Base-by-base conservation (phyloP, 2,329 filamentous ascomycete genomes). In the Exophiala xenobiotica region DNA sequence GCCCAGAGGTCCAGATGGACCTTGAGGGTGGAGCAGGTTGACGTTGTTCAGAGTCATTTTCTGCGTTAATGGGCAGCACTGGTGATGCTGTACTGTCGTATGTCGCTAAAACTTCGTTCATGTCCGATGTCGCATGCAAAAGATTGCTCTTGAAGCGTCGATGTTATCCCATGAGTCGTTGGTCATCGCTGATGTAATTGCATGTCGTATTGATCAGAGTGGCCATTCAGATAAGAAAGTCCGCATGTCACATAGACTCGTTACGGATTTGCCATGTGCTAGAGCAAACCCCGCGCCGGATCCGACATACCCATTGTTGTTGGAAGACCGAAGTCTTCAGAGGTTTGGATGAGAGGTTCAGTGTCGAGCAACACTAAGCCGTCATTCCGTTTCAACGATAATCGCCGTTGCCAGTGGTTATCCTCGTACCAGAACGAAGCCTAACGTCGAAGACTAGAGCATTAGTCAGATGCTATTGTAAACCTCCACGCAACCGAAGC, bases 401-500 rank as follows among this genome's bases (percentile, higher is more conserved):
- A 69, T 69, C 69, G 70, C 71, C 69, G 69, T 68, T 71, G 60
- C 65, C 67, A 63, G 61, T 64, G 70, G 76, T 76, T 75, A 82
- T 83, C 76, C 86, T 87, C 67, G 85, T 86, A 80, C 85, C 83
- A 78, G 86, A 89, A 80, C 86, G 86, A 79, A 89, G 85, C 85
- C 86, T 89, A 82, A 84, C 85, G 86, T 80, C 84, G 85, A 80
- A 85, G 81, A 87, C 86, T 88, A 85, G 83, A 75, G 78, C 71
- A 86, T 88, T 85, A 89, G 85, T 86, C 82, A 82, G 78, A 79
- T 80, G 80, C 82, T 81, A 85, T 82, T 85, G 82, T 80, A 81
- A 77, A 76, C 79, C 81, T 80, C 87, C 82, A 79, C 80, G 83
- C 81, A 80, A 85, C 83, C 82, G 79, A 83, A 85, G 83, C 88